phyloP scores from a whole-genome alignment of 2,329 filamentous ascomycete genomes.

The Aspergillus sp. region DNA sequence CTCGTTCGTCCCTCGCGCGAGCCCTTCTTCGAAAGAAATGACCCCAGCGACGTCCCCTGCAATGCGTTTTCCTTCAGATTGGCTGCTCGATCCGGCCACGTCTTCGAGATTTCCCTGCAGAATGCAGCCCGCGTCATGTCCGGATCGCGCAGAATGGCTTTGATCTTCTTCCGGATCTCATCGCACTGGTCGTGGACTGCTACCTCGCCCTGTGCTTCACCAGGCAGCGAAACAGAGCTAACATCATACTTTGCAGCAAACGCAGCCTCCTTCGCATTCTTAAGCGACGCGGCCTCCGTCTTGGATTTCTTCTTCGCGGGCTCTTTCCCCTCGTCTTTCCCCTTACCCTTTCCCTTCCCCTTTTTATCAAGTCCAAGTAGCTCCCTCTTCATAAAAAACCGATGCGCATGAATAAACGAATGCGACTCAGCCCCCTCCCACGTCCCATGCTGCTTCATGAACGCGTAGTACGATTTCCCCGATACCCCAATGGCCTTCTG shows the following conservation, averaged over 20 bases:
- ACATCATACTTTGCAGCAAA: constrained; percentile 39
- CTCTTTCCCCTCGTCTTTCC: background rate
- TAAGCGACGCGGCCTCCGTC: constrained; percentile 1
- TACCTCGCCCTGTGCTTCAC: constrained; percentile 50
- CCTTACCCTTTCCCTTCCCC: background rate
- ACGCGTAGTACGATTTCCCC: constrained; percentile 40
- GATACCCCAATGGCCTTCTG: constrained; percentile 39
- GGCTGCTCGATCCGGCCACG: constrained; percentile 37
- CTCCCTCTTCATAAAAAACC: constrained; percentile 54
- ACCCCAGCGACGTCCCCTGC: constrained; percentile 38
- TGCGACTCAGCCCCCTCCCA: constrained; percentile 29
- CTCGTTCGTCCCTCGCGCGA: constrained; percentile 50
- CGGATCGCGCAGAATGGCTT: constrained; percentile 48
- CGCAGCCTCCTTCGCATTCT: constrained; percentile 32
- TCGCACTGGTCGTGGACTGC: constrained; percentile 59
- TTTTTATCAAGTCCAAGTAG: constrained; percentile 45
- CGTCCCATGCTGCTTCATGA: constrained; percentile 45
- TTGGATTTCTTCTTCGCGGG: background rate
- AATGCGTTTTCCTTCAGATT: constrained; percentile 38
- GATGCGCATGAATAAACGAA: constrained; percentile 28
- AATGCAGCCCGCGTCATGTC: constrained; percentile 55
- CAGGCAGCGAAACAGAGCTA: constrained; percentile 44
- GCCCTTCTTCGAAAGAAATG: constrained; percentile 54
- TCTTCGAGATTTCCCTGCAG: constrained; percentile 49
- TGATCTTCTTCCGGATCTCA: constrained; percentile 58